A percentile compares a stretch with the other conserved stretches of the same genome.
Evolutionary conservation across 139 green algal species (phyloP).

Genomic region (Zygnema cylindricum): DNA sequence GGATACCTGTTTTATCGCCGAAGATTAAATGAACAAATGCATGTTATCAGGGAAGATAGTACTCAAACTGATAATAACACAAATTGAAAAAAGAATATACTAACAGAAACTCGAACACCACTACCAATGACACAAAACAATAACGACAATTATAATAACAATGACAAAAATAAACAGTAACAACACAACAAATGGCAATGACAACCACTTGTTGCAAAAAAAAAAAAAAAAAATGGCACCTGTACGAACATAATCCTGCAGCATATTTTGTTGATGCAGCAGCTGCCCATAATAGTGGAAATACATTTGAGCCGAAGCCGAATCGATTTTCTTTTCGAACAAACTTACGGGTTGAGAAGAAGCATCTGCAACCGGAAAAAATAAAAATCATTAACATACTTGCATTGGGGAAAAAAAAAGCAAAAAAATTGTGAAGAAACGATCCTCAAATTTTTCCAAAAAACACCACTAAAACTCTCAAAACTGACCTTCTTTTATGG

Average conservation of each 20-base stretch:
- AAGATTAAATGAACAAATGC: no score
- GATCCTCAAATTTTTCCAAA: not conserved
- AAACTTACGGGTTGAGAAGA: not conserved
- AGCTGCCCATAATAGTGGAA: slow-evolving; percentile 84
- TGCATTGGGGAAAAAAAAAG: no score
- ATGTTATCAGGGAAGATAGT: not conserved
- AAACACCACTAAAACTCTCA: not conserved
- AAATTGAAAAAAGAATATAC: not conserved
- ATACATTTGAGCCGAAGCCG: slow-evolving; percentile 79
- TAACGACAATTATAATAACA: not conserved
- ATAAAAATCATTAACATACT: not conserved
- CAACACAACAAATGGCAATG: no score
- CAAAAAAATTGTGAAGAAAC: not conserved
- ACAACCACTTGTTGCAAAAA: not conserved
- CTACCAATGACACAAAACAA: not conserved
- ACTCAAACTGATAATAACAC: slow-evolving; percentile 5
- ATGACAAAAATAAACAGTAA: no score
- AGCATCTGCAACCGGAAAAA: not conserved
- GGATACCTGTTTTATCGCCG: no score
- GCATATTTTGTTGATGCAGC: slow-evolving; percentile 94
- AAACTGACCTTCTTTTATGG: not conserved
- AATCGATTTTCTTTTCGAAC: slow-evolving; percentile 74
- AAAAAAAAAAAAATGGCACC: slow-evolving; percentile 34
- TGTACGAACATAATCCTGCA: slow-evolving; percentile 70
- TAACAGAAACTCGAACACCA: not conserved